phyloP scores from a whole-genome alignment of 2,329 filamentous ascomycete species.

The Monosporascus sp. region DNA sequence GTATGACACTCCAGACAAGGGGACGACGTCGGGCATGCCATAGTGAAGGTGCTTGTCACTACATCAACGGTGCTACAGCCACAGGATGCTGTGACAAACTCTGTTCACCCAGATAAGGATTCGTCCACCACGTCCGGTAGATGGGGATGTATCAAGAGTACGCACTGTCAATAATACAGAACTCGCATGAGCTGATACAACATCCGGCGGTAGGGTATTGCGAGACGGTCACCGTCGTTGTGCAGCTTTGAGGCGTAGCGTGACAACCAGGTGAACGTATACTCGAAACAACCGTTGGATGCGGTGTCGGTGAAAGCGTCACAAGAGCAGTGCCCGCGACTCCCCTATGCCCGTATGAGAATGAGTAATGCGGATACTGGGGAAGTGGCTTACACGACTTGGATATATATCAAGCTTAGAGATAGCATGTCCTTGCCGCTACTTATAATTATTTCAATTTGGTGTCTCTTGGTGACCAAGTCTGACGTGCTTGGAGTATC shows the following conservation, averaged over 20 bases:
- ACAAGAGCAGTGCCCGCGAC: no score
- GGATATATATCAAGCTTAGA: no score
- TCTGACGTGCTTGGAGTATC: no score
- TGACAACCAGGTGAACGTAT: no score
- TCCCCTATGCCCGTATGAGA: no score
- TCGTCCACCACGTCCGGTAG: neutral
- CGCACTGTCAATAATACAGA: conserved; percentile 8
- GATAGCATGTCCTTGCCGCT: no score
- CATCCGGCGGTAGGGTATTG: conserved; percentile 1
- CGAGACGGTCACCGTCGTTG: conserved; percentile 3
- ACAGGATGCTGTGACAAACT: conserved; percentile 6
- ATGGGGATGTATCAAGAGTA: neutral
- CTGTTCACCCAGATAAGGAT: neutral
- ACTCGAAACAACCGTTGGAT: no score
- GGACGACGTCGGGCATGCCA: conserved; percentile 3
- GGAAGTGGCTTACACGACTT: no score
- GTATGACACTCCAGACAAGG: conserved; percentile 4
- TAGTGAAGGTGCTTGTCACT: conserved; percentile 3
- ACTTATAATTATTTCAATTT: no score
- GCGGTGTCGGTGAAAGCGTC: no score
- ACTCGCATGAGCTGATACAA: neutral
- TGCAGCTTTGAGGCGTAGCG: neutral
- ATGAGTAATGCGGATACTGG: no score
- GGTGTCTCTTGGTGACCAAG: no score
- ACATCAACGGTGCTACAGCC: conserved; percentile 3